A percentile compares a stretch with the other conserved stretches of the same genome.
Evolutionary conservation across 1,139 yeast species (phyloP).

Genomic region (Diutina catenulata): DNA sequence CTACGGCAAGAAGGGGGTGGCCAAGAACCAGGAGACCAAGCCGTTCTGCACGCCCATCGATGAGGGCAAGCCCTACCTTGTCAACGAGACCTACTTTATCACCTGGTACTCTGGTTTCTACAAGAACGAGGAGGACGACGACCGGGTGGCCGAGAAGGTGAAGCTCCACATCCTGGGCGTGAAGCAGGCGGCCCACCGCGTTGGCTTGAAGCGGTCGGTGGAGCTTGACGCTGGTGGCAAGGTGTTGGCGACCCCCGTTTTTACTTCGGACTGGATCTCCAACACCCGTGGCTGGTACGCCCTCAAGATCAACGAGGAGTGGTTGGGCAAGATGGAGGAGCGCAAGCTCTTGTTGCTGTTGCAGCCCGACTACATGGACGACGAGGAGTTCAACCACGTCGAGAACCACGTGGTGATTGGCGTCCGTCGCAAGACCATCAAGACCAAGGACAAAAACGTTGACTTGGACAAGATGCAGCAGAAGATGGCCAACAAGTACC

Average conservation of each 20-base stretch:
- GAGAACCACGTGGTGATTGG: conserved; percentile 43
- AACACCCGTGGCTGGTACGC: conserved; percentile 58
- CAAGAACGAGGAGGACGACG: conserved; percentile 23
- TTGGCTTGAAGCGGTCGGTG: conserved; percentile 38
- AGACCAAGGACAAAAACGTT: conserved; percentile 44
- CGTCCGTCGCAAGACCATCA: conserved; percentile 46
- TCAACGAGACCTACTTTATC: conserved; percentile 57
- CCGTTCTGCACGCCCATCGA: conserved; percentile 72
- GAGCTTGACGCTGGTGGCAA: conserved; percentile 29
- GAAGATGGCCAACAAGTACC: conserved; percentile 17
- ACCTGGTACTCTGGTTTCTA: conserved; percentile 71
- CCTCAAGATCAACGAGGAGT: conserved; percentile 43
- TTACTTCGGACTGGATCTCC: conserved; percentile 57
- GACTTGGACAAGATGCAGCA: conserved; percentile 36
- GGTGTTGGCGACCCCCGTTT: conserved; percentile 40
- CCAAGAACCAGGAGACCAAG: conserved; percentile 42
- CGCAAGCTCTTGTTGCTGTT: conserved; percentile 45
- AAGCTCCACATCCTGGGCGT: conserved; percentile 57
- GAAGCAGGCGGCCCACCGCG: conserved; percentile 39
- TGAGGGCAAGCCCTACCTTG: conserved; percentile 42
- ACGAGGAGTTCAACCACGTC: conserved; percentile 50
- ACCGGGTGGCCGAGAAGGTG: conserved; percentile 28
- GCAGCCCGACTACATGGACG: conserved; percentile 57
- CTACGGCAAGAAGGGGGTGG: conserved; percentile 54
- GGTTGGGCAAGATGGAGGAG: conserved; percentile 39